Evolutionary conservation across 192 early-diverging fungal genomes (phyloP), one percentile per base, ranked within the genome.

Genomic region (Ramicandelaber brevisporus): DNA sequence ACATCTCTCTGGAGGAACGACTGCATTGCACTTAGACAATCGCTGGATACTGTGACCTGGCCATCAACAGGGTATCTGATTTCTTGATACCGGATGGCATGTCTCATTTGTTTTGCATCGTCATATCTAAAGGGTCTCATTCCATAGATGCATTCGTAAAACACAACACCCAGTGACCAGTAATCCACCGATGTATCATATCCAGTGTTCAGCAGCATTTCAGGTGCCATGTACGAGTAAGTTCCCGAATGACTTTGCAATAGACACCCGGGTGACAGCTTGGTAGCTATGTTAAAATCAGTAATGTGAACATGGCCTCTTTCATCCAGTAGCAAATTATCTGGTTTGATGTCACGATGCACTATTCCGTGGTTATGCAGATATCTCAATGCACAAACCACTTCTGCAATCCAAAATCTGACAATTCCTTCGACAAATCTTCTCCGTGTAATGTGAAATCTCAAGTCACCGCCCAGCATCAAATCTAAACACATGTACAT

Each of bases 231-330:
- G 37, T 96, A 96, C 14, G 74, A 71, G 29, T 71, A 70, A 5
- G 78, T 86, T 13, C 90, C 90, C 6, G 90, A 82, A 3, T 72
- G 68, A 16, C 78, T 75, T 4, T 66, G 79, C 37, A 90, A 48
- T 22, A 33, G 50, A 16, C 17, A 20, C 5, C 30, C 36, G 9
- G 62, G 59, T 27, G 63, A 68, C 29, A 68, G 59, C 20, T 70
- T 59, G 8, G 75, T 77, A 6, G 87, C 87, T 48, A 96, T 86
- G 51, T 96, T 96, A 39, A 96, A 96, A 46, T 96, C 90, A 17
- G 81, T 84, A 45, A 96, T 44, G 33, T 78, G 77, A 8, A 70
- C 78, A 46, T 96, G 85, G 7, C 89, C 89, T 12, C 48, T 42
- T 21, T 63, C 57, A 43, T 75, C 70, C 34, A 80, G 30, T 26